Base-by-base conservation (phyloP, 169 alveolate species). In the Plasmodium coatneyi region DNA sequence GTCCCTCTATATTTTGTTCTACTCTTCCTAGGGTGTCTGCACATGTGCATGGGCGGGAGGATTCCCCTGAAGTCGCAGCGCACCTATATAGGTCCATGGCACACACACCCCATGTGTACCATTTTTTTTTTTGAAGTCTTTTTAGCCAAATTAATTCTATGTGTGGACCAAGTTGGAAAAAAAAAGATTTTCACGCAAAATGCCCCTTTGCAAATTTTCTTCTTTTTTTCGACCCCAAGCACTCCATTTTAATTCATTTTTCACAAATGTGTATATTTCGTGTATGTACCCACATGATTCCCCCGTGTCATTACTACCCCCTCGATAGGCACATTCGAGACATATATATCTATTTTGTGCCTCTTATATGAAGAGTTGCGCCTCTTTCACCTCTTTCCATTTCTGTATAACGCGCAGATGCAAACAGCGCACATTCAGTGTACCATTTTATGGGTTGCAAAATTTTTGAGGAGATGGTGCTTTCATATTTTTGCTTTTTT, bases 1-100 rank as follows among this genome's bases (percentile, higher is more conserved):
- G 39, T 86, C 93, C 7, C 71, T 86, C 34, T 86, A 86, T 78
- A 86, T 86, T 86, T 86, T 86, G 86, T 86, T 86, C 66, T 86
- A 86, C 80, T 86, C 93, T 2, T 86, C 93, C 7, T 86, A 86
- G 46, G 22, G 25, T 71, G 16, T 71, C 16, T 80, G 49, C 32
- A 80, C 41, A n/a, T 71, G 60, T 49, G 22, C 25, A 14, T 49
- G 60, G 22, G 60, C 19, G 60, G 22, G 22, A 49, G 60, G 16
- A 66, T 66, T 66, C 76, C 32, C 16, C 39, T 25, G 76, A 66
- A 25, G 76, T 12, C 30, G 76, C 12, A 66, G 76, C 30, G 76
- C 76, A 66, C 5, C 34, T 25, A 3, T 25, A n/a, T n/a, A n/a
- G 36, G 76, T 1, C 30, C 30, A 66, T 19, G 36, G 39, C 34